Percentiles rank a stretch among this genome's conserved stretches.
phyloP scores from a whole-genome alignment of 2,329 filamentous ascomycete species.

The Paecilomyces variotii region DNA sequence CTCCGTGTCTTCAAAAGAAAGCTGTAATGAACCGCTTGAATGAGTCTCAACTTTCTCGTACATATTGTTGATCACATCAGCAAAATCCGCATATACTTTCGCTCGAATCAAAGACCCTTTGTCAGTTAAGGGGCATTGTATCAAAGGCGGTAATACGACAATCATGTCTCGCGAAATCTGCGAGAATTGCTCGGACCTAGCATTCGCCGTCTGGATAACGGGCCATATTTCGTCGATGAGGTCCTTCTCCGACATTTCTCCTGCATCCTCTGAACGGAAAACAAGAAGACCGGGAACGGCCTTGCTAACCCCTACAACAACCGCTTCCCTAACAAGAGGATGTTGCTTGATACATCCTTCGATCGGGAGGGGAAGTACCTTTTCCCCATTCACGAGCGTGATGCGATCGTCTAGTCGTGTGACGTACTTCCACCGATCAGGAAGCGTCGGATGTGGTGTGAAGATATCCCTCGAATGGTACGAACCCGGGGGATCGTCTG shows the following conservation, averaged over 20 bases:
- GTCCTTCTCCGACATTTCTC: conserved; percentile 19
- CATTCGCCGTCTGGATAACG: conserved; percentile 31
- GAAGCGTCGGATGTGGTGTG: conserved; percentile 20
- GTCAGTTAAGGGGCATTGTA: conserved; percentile 43
- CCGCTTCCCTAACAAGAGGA: conserved; percentile 22
- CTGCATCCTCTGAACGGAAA: conserved; percentile 16
- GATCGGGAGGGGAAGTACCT: conserved; percentile 25
- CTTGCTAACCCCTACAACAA: conserved; percentile 20
- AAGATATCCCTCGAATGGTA: conserved; percentile 28
- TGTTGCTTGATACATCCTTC: conserved; percentile 25
- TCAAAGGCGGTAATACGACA: conserved; percentile 22
- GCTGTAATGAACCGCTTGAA: conserved; percentile 18
- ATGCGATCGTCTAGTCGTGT: conserved; percentile 25
- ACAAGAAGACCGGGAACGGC: conserved; percentile 21
- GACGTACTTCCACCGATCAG: conserved; percentile 25
- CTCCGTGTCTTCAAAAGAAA: conserved; percentile 24
- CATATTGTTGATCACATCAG: conserved; percentile 33
- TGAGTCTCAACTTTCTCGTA: conserved; percentile 13
- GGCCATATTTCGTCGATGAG: conserved; percentile 33
- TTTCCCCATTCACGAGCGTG: conserved; percentile 26
- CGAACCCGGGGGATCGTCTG: conserved; percentile 22
- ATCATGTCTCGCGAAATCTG: conserved; percentile 38
- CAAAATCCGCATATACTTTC: conserved; percentile 40
- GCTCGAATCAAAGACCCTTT: conserved; percentile 48
- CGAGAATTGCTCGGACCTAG: conserved; percentile 34